Conservation (phyloP, 352 stramenopile genomes). For the Phytophthora rubi region DNA sequence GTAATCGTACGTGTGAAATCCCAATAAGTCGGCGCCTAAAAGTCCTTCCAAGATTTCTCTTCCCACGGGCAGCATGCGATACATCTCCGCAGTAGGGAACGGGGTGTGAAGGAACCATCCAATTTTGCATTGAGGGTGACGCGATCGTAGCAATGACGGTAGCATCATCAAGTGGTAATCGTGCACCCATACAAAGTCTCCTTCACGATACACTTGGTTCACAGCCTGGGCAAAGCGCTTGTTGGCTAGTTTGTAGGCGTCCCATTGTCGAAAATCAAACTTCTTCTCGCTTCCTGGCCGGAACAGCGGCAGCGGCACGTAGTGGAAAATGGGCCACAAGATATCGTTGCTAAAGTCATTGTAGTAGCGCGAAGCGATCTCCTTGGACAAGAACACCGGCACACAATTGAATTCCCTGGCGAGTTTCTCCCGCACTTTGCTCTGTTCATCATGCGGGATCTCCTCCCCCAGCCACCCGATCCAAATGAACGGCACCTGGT, state of each 20-base stretch:
- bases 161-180: conserved; percentile 92
- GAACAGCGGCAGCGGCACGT: conserved; percentile 89
- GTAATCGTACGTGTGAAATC: conserved; percentile 91
- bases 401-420: conserved; percentile 90
- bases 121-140: conserved; percentile 77
- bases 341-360: conserved; percentile 94
- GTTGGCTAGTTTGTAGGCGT: conserved; percentile 89
- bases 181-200: conserved; percentile 90
- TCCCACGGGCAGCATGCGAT: conserved; percentile 82
- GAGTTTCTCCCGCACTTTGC: conserved; percentile 82
- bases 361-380: conserved; percentile 91
- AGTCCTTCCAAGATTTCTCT: conserved; percentile 82
- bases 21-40: conserved; percentile 80
- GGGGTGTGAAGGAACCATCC: conserved; percentile 91
- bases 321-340: conserved; percentile 93
- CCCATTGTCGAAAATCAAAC: conserved; percentile 90
- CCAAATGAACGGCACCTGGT: conserved; percentile 92
- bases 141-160: conserved; percentile 75
- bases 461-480: conserved; percentile 92
- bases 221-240: conserved; percentile 84
- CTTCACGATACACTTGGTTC: conserved; percentile 78
- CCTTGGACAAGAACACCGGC: conserved; percentile 89
- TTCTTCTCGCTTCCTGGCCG: conserved; percentile 91
- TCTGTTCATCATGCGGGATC: conserved; percentile 84
- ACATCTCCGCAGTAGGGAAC: conserved; percentile 88